These are phyloP conservation scores for Hyparrhenia diplandra DNA, from an alignment of 176 grass and related monocot genomes.

Conservation along the genomic window DNA sequence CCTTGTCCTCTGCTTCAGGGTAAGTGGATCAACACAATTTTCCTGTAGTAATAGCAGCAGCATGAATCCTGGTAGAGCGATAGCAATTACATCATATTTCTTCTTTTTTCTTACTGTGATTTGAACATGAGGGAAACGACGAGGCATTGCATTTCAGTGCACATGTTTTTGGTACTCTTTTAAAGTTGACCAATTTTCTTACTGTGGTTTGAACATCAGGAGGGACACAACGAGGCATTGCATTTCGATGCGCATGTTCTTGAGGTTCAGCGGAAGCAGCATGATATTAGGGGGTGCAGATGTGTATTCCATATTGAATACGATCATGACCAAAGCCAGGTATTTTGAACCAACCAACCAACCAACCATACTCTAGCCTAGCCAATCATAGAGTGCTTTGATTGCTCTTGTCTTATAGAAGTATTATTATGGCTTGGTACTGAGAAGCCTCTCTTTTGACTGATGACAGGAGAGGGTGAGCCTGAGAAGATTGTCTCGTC, in stretches of 20 bases:
- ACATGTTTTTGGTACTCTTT: background rate
- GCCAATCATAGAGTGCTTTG: background rate
- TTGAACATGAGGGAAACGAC: slow-evolving; percentile 46
- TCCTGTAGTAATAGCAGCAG: background rate
- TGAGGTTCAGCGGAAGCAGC: slow-evolving; percentile 65
- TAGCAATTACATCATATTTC: background rate
- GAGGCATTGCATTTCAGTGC: slow-evolving; percentile 81
- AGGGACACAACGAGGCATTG: slow-evolving; percentile 61
- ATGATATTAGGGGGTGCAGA: slow-evolving; percentile 89
- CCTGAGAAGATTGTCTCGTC: slow-evolving; percentile 53
- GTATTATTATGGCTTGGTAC: background rate
- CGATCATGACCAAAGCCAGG: slow-evolving; percentile 69
- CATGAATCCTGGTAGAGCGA: background rate
- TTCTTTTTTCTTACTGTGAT: background rate
- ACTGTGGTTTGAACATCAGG: slow-evolving; percentile 30
- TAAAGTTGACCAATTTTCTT: background rate
- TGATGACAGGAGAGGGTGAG: slow-evolving; percentile 56
- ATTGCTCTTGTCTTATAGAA: background rate
- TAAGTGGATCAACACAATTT: slow-evolving; percentile 2
- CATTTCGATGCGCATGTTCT: slow-evolving; percentile 65
- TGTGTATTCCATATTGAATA: slow-evolving; percentile 79
- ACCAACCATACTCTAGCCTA: background rate
- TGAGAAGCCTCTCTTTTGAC: background rate
- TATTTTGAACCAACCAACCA: slow-evolving; percentile 20
- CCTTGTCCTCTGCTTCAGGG: slow-evolving; percentile 88